Evolutionary conservation across 2,329 filamentous ascomycete species (phyloP), one percentile per base, ranked within the genome.

Genomic region (Pseudocercospora macadamiae): DNA sequence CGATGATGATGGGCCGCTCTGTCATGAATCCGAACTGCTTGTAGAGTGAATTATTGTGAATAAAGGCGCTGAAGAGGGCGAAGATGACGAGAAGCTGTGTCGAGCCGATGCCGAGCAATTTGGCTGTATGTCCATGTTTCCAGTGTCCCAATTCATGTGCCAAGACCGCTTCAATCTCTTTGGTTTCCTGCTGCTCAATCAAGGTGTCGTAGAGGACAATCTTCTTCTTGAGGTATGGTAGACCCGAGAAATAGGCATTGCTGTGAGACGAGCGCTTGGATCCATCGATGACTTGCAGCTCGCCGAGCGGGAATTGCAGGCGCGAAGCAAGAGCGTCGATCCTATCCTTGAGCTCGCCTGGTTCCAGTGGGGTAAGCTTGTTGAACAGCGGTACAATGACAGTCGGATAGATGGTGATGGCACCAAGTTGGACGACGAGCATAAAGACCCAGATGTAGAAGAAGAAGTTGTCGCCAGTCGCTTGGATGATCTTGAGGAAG

Each of bases 211-310:
- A 99, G 73, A 99, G 96, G 71, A 99, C 95, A 80, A 99, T 99
- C 81, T 97, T 96, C 82, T 97, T 96, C 85, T 97, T 97, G 85
- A 97, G 97, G 93, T 93, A 99, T 39, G 95, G 95, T 56, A 99
- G 85, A 61, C 95, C 95, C 70, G 96, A 97, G 80, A 99, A 99
- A 78, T 96, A 96, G 18, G 91, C 90, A 72, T 96, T 96, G 78
- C 89, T 92, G 78, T 96, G 91, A 21, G 90, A 89, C 72, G 88
- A 91, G 68, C 91, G 85, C 81, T 93, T 93, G 79, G 89, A 93
- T 51, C 91, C 91, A 73, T 96, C 91, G 70, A 99, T 99, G 71
- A 97, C 93, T 72, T 96, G 91, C 44, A 99, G 84, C 73, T 97
- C 92, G 63, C 89, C 87, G 26, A 99, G 87, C 1, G 95, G 95